Conservation (phyloP, 2,329 filamentous ascomycete species). For the Curvularia sp. region DNA sequence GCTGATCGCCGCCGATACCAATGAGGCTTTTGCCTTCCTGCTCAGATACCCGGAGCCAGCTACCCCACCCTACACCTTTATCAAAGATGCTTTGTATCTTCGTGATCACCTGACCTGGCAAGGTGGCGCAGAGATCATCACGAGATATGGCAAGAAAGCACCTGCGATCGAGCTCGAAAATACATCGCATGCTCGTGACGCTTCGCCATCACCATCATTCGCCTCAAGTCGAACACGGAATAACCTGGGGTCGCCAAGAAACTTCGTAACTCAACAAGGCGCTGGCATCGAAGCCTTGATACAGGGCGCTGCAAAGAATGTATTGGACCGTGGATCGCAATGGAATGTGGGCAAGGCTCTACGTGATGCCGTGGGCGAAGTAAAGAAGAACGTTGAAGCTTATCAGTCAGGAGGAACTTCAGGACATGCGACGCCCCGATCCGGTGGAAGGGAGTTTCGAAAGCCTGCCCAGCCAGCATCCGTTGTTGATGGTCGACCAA, state of each 20-base stretch:
- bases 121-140: conserved; percentile 71
- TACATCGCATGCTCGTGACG: conserved; percentile 38
- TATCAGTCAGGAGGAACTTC: conserved; percentile 57
- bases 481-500: conserved; percentile 25
- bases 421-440: conserved; percentile 43
- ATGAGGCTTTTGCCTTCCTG: conserved; percentile 79
- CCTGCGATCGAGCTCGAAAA: conserved; percentile 39
- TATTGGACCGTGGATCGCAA: conserved; percentile 75
- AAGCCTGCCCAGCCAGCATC: conserved; percentile 40
- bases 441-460: conserved; percentile 47
- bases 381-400: conserved; percentile 75
- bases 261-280: conserved; percentile 40
- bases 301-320: conserved; percentile 77
- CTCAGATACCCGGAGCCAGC: conserved; percentile 78
- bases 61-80: conserved; percentile 77
- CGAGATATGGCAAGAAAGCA: conserved; percentile 69
- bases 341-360: conserved; percentile 82
- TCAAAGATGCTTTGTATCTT: conserved; percentile 83
- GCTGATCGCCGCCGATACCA: conserved; percentile 85
- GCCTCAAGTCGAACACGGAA: conserved; percentile 36
- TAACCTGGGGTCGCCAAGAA: conserved; percentile 38
- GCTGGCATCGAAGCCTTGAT: conserved; percentile 71
- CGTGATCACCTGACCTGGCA: conserved; percentile 67
- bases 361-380: conserved; percentile 80
- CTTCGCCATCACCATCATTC: conserved; percentile 38